Evolutionary conservation across 352 stramenopile species (phyloP).

Genomic region (Globisporangium spinosum): DNA sequence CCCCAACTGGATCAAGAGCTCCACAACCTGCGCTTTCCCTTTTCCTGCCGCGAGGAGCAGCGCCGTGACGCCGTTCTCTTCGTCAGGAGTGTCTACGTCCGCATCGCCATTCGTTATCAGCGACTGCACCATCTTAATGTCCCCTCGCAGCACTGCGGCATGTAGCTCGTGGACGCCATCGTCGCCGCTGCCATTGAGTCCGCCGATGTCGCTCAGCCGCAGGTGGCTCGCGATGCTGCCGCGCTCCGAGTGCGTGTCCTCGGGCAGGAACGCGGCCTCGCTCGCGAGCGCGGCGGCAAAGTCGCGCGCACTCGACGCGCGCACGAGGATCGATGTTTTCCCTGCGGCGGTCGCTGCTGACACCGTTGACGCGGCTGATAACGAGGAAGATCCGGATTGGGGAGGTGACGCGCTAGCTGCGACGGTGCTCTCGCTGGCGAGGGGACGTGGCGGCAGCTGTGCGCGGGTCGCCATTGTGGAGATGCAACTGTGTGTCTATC

Average conservation of each 20-base stretch:
- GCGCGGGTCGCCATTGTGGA: neutral
- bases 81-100: constrained; percentile 14
- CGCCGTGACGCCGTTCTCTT: constrained; percentile 13
- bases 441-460: neutral
- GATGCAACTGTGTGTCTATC: neutral
- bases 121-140: constrained; percentile 10
- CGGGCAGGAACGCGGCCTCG: constrained; percentile 16
- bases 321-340: constrained; percentile 8
- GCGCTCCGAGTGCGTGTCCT: constrained; percentile 12
- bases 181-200: neutral
- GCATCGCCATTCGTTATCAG: constrained; percentile 12
- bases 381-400: neutral
- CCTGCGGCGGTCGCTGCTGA: neutral
- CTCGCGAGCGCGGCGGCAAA: constrained; percentile 13
- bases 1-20: constrained; percentile 13
- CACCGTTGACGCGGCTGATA: neutral
- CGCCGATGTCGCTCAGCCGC: constrained; percentile 13
- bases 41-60: constrained; percentile 19
- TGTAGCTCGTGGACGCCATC: constrained; percentile 10
- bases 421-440: neutral
- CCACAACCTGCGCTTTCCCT: constrained; percentile 12
- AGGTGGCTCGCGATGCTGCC: constrained; percentile 11
- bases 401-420: no score
- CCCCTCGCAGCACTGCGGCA: constrained; percentile 11
- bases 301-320: constrained; percentile 19